Evolutionary conservation across 306 rosid genomes (phyloP).

Genomic region (Sesbania bispinosa): DNA sequence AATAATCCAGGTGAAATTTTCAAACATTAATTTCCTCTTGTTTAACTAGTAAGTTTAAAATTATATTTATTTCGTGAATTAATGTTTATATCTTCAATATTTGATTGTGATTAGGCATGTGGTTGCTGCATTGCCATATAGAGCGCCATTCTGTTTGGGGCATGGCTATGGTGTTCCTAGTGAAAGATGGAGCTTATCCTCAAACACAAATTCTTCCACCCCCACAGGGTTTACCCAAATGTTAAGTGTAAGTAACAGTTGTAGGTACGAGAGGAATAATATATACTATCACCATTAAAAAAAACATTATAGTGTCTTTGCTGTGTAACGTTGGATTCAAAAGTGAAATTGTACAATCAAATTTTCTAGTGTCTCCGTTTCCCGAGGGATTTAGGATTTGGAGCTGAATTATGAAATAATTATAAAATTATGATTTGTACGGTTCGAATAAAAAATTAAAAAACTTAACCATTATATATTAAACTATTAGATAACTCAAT

Average conservation of each 20-base stretch:
- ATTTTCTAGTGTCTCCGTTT: neutral
- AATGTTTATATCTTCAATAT: neutral
- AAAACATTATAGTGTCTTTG: neutral
- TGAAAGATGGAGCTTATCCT: constrained; percentile 35
- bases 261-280: neutral
- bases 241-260: neutral
- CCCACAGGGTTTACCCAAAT: constrained; percentile 23
- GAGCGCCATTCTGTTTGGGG: constrained; percentile 49
- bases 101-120: constrained; percentile 31
- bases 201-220: constrained; percentile 25
- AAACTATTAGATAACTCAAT: no score
- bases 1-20: constrained; percentile 43
- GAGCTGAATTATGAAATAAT: no score
- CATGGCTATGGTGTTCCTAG: constrained; percentile 45
- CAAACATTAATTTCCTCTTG: neutral
- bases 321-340: neutral
- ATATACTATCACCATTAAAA: neutral
- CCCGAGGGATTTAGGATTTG: no score
- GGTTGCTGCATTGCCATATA: constrained; percentile 55
- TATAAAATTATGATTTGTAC: no score
- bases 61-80: neutral
- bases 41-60: neutral
- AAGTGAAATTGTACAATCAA: neutral
- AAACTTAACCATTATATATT: no score
- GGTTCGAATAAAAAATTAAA: no score